Evolutionary conservation across 768 basidiomycete species (phyloP), one percentile per base, ranked within the genome.

Genomic region (Trichaptum fuscoviolaceum): DNA sequence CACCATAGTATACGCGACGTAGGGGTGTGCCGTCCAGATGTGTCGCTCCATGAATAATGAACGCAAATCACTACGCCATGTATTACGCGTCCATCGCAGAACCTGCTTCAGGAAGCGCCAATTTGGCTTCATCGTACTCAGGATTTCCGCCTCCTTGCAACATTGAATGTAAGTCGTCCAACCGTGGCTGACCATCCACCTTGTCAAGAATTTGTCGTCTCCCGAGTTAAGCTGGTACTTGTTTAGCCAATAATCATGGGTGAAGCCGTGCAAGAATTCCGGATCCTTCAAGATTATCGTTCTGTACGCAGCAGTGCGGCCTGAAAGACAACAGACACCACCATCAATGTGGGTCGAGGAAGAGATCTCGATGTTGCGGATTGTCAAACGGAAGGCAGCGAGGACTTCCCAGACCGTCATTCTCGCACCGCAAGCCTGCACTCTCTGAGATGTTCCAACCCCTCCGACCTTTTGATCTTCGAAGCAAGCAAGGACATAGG

Each of bases 321-420:
- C 95, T 1, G 93, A 95, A 12, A 98, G 82, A 80, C 95, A 96
- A 0, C 93, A 93, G 34, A 96, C 80, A 17, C 95, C 94, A 62
- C 94, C 95, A 73, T 96, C 95, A 69, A 96, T 95, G 77, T 96
- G 94, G 0, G 93, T 95, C 20, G 92, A 90, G 17, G 88, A 85
- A 8, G 92, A 79, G 67, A 96, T 96, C 76, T 96, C 95, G 75
- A 96, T 93, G 77, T 96, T 97, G 18, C 95, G 89, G 74, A 96
- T 96, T 23, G 92, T 90, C 61, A 96, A 84, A 58, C 94, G 89
- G 78, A 96, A 95, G 2, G 95, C 94, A 23, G 95, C 95, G 58
- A 97, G 86, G 57, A 95, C 92, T 76, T 96, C 95, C 95, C 95
- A 96, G 9, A 96, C 90, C 0, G 95, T 95, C 90, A 96, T 91